Evolutionary conservation across 1,284 basidiomycete species (phyloP), one percentile per base, ranked within the genome.

Genomic region (Mycosarcoma maydis): DNA sequence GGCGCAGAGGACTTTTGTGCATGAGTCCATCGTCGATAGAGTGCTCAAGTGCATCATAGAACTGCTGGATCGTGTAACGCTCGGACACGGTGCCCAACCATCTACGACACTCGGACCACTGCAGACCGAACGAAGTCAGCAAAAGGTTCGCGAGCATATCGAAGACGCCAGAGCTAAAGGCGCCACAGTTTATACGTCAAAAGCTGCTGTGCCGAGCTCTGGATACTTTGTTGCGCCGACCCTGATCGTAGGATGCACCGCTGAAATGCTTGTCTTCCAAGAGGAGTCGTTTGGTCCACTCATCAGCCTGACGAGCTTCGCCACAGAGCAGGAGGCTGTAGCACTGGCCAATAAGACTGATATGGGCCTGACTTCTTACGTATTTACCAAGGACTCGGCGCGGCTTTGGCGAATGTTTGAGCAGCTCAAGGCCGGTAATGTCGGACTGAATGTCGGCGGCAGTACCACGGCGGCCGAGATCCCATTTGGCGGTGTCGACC

Each of bases 331-430:
- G 46, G 90, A 98, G 81, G 94, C 94, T 2, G 84, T 98, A 55
- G 86, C 86, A 72, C 83, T 90, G 45, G 94, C 95, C 24, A 98
- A 99, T 82, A 84, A 88, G 70, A 86, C 90, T 0, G 87, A 91
- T 19, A 88, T 92, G 44, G 96, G 95, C 0, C 86, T 99, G 19
- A 94, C 94, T 5, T 76, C 69, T 32, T 80, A 80, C 66, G 78
- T 80, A 16, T 80, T 66, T 57, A 73, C 72, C 41, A 85, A 91
- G 60, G 94, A 98, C 81, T 85, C 95, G 6, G 90, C 91, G 10
- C 85, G 94, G 24, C 90, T 93, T 46, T 98, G 92, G 92, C 87
- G 95, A 37, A 93, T 99, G 24, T 92, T 94, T 16, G 95, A 97
- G 84, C 90, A 87, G 59, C 85, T 98, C 40, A 92, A 99, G 83